Percentiles rank a stretch among this genome's conserved stretches.
Conservation (phyloP, 2,329 filamentous ascomycete species). For the Aurifilum marmelostoma region DNA sequence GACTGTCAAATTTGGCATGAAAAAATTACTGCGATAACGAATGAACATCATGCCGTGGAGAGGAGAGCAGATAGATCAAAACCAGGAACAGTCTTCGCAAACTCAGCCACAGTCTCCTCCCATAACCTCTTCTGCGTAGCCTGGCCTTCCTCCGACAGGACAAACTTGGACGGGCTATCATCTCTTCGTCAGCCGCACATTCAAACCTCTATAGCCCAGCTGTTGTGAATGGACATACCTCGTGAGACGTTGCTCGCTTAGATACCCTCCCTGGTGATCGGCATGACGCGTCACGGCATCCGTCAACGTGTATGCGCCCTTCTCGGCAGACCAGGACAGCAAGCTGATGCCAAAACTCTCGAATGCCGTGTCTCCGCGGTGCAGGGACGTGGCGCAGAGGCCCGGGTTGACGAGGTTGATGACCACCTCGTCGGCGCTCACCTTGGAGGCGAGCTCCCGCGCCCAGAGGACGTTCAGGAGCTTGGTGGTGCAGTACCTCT, state of each 20-base stretch:
- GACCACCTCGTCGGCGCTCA: background rate
- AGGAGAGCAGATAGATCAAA: background rate
- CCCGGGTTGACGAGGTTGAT: slow-evolving; percentile 9
- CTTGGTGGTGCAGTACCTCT: slow-evolving; percentile 1
- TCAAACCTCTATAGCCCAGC: too few species aligned
- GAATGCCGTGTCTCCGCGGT: background rate
- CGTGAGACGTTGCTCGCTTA: slow-evolving; percentile 4
- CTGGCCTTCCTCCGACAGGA: slow-evolving; percentile 1
- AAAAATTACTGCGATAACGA: background rate
- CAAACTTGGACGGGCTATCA: slow-evolving; percentile 1
- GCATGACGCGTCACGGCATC: slow-evolving; percentile 2
- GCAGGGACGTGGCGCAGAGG: slow-evolving; percentile 1
- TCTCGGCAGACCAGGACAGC: background rate
- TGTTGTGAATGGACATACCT: background rate
- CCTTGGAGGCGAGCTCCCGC: background rate
- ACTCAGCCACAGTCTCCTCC: slow-evolving; percentile 1
- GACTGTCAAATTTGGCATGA: background rate
- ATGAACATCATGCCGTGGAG: background rate
- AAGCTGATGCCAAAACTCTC: background rate
- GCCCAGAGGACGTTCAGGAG: slow-evolving; percentile 9
- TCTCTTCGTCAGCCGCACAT: background rate
- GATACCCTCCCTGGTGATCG: background rate
- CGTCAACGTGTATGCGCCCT: slow-evolving; percentile 1
- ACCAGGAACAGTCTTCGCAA: background rate
- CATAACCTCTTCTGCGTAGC: slow-evolving; percentile 7